Conservation (phyloP, 257 asterid genomes). For the Nicotiana noctiflora region DNA sequence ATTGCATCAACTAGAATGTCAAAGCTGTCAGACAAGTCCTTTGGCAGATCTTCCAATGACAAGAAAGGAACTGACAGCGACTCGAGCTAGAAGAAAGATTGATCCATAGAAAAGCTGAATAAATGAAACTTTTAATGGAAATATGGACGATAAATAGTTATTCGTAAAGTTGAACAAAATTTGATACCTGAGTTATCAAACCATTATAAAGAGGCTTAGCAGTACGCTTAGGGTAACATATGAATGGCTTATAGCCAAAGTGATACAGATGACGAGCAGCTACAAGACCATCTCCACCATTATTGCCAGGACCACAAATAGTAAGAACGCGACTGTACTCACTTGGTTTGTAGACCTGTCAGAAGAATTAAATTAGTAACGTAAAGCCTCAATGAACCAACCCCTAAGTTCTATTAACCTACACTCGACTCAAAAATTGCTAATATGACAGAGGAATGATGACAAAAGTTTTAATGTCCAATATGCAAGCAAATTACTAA, state of each 20-base stretch:
- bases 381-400: neutral
- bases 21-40: conserved; percentile 60
- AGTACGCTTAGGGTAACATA: conserved; percentile 87
- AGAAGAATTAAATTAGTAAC: neutral
- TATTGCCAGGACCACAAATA: conserved; percentile 92
- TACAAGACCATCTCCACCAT: conserved; percentile 97
- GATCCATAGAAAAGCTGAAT: conserved; percentile 20
- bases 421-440: neutral
- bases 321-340: conserved; percentile 64
- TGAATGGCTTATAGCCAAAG: conserved; percentile 67
- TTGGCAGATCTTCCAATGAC: conserved; percentile 66
- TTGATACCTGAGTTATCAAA: conserved; percentile 74
- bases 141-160: neutral
- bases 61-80: conserved; percentile 78
- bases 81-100: conserved; percentile 59
- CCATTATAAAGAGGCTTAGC: conserved; percentile 70
- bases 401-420: neutral
- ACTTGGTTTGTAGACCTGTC: conserved; percentile 63
- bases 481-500: neutral
- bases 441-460: neutral
- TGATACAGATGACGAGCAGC: conserved; percentile 95
- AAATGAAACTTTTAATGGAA: neutral
- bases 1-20: conserved; percentile 82
- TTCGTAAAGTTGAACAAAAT: neutral
- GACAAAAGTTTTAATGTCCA: neutral